Percentiles rank a stretch among this genome's conserved stretches.
Conservation (phyloP, 2,329 filamentous ascomycete species). For the Ceratocystis huliohia region DNA sequence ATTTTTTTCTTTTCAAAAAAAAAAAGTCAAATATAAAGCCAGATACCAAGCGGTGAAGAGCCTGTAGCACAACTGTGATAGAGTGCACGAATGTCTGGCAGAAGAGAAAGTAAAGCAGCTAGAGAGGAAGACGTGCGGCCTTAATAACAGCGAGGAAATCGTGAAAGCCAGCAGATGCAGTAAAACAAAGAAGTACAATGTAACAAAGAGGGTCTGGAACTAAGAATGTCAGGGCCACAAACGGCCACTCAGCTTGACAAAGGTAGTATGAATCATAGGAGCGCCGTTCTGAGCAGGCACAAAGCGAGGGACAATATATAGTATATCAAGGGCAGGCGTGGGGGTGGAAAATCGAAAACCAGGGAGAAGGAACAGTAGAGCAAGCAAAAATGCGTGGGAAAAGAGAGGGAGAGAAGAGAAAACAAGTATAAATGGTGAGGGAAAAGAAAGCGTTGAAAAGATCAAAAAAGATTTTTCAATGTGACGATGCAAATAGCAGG, state of each 20-base stretch:
- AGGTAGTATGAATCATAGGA: neutral
- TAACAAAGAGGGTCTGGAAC: neutral
- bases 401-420: neutral
- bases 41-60: neutral
- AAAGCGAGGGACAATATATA: neutral
- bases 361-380: neutral
- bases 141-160: neutral
- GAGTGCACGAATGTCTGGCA: neutral
- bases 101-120: neutral
- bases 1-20: too few species aligned
- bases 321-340: neutral
- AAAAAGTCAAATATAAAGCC: too few species aligned
- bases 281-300: constrained; percentile 7
- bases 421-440: neutral
- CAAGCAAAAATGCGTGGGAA: neutral
- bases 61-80: neutral
- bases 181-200: neutral
- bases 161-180: neutral
- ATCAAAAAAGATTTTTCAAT: neutral
- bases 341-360: neutral
- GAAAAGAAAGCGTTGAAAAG: neutral
- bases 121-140: neutral
- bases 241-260: constrained; percentile 8
- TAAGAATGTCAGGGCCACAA: constrained; percentile 12
- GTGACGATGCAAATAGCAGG: neutral